phyloP scores from a whole-genome alignment of 345 rosid genomes.

The Jatropha curcas region DNA sequence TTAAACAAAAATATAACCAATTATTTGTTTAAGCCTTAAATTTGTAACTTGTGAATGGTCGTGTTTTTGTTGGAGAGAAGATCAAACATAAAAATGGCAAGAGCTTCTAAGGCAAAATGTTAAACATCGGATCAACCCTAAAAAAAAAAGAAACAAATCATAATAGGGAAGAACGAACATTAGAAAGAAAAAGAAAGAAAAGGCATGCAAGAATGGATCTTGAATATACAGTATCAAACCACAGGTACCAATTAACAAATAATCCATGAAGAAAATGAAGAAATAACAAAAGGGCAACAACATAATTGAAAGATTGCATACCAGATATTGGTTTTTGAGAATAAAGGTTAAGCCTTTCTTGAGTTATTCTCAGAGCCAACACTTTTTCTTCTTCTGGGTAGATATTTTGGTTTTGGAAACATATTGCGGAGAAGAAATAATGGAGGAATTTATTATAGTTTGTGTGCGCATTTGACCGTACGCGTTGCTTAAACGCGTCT shows the following conservation, averaged over 20 bases:
- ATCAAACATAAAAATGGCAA: background rate
- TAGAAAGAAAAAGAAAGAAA: background rate
- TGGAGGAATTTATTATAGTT: background rate
- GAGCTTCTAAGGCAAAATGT: background rate
- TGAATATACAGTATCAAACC: background rate
- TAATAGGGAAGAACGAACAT: background rate
- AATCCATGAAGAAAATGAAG: background rate
- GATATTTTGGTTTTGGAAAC: background rate
- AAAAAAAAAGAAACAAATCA: background rate
- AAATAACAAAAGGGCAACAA: background rate
- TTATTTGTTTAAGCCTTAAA: background rate
- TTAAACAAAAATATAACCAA: background rate
- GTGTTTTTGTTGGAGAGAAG: background rate
- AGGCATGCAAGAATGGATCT: background rate
- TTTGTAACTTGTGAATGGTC: background rate
- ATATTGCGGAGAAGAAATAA: background rate
- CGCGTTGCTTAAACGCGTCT: conserved; percentile 19
- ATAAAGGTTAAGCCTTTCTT: background rate
- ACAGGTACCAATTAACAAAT: no score
- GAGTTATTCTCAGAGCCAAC: no score
- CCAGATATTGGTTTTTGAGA: background rate
- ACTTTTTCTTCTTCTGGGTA: background rate
- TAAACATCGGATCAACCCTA: background rate
- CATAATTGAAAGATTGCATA: background rate
- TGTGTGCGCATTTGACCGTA: background rate